These are phyloP conservation scores for Olyra latifolia DNA, from an alignment of 176 grass and related monocot species.

Conservation along the genomic window DNA sequence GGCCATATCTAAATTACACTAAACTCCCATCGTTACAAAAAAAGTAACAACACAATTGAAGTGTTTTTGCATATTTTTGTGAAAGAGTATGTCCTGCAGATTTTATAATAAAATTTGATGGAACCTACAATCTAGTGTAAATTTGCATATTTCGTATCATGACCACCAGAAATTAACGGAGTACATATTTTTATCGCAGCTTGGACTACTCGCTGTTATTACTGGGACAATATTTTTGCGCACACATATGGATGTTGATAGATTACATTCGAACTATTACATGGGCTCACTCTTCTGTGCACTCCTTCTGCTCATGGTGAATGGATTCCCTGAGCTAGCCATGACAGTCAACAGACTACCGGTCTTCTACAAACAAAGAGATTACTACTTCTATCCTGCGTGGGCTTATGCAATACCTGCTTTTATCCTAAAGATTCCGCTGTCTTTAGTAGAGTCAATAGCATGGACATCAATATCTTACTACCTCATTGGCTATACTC, in stretches of 20 bases:
- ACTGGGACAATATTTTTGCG: slow-evolving; percentile 68
- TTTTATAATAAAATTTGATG: background rate
- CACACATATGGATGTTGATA: slow-evolving; percentile 56
- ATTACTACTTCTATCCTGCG: slow-evolving; percentile 76
- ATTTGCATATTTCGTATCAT: background rate
- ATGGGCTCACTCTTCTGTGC: slow-evolving; percentile 82
- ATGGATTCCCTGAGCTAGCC: slow-evolving; percentile 71
- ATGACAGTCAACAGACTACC: slow-evolving; percentile 68
- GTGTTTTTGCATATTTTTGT: background rate
- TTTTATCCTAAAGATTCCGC: slow-evolving; percentile 65
- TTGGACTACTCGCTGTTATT: slow-evolving; percentile 52
- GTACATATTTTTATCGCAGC: slow-evolving; percentile 38
- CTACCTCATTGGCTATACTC: slow-evolving; percentile 80
- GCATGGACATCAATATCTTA: slow-evolving; percentile 83
- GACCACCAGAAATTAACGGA: background rate
- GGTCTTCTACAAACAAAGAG: slow-evolving; percentile 81
- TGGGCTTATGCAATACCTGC: slow-evolving; percentile 87
- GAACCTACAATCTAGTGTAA: background rate
- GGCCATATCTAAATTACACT: background rate
- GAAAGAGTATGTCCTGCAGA: background rate
- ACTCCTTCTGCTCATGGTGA: slow-evolving; percentile 60
- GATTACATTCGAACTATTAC: slow-evolving; percentile 60
- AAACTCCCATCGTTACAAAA: background rate
- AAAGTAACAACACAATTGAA: background rate
- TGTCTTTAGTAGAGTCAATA: slow-evolving; percentile 68